phyloP scores from a whole-genome alignment of 1,139 yeast genomes.

The Pneumocystis jirovecii region DNA sequence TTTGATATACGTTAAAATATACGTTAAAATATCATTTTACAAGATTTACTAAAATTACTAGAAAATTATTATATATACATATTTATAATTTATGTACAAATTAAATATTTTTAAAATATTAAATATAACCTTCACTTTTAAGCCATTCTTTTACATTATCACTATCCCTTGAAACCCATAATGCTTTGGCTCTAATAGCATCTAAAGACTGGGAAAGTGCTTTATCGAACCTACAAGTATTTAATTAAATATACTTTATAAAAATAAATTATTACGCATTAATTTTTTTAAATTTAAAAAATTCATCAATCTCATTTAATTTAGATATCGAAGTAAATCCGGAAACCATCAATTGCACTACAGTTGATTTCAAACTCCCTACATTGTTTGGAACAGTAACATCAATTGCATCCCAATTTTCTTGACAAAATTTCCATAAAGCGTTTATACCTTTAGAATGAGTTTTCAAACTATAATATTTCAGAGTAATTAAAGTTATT shows the following conservation, averaged over 20 bases:
- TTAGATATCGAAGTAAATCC: slow-evolving; percentile 52
- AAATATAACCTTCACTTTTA: slow-evolving; percentile 12
- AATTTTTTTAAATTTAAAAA: slow-evolving; percentile 47
- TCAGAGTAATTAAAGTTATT: background rate
- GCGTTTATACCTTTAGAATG: slow-evolving; percentile 49
- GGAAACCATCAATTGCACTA: slow-evolving; percentile 46
- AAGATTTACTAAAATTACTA: no score
- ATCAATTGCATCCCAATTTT: slow-evolving; percentile 56
- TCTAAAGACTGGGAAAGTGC: slow-evolving; percentile 60
- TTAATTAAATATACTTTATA: background rate
- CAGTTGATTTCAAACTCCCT: slow-evolving; percentile 52
- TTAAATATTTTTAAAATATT: background rate
- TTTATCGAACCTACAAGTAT: slow-evolving; percentile 40
- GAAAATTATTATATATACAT: no score
- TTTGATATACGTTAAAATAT: no score
- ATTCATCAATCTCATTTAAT: slow-evolving; percentile 40
- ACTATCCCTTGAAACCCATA: slow-evolving; percentile 54
- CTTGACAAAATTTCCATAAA: slow-evolving; percentile 62
- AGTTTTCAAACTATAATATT: slow-evolving; percentile 34
- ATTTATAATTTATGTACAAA: background rate
- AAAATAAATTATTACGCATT: slow-evolving; percentile 26
- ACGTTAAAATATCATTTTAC: no score
- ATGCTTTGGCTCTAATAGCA: slow-evolving; percentile 42
- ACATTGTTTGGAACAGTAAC: slow-evolving; percentile 67
- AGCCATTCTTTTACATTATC: slow-evolving; percentile 37